Percentiles rank a stretch among this genome's conserved stretches.
These are phyloP conservation scores for Coprinopsis sp. DNA, from an alignment of 768 basidiomycete genomes.

Conservation along the genomic window DNA sequence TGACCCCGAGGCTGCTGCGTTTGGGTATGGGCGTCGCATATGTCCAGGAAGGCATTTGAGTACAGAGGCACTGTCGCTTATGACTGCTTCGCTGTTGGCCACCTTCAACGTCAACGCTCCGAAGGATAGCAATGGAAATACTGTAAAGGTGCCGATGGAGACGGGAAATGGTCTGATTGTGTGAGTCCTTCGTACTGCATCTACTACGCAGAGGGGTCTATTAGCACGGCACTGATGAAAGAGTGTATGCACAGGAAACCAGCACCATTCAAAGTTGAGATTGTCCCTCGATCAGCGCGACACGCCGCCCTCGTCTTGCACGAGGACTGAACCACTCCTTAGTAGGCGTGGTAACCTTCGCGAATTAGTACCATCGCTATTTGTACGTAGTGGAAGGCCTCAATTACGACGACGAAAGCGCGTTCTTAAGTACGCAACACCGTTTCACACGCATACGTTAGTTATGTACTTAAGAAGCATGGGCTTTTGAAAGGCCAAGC, in stretches of 20 bases:
- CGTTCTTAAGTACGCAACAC: too few relatives aligned
- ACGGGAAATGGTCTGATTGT: slow-evolving; percentile 2
- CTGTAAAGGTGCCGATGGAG: slow-evolving; percentile 3
- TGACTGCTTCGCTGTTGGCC: slow-evolving; percentile 17
- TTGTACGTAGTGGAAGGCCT: neutral
- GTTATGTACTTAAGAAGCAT: too few relatives aligned
- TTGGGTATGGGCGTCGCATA: slow-evolving; percentile 20
- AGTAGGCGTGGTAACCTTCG: too few relatives aligned
- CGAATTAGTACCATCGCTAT: too few relatives aligned
- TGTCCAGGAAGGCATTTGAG: slow-evolving; percentile 42
- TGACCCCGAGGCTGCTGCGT: slow-evolving; percentile 10
- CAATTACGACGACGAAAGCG: neutral
- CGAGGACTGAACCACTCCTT: neutral
- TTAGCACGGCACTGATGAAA: too few relatives aligned
- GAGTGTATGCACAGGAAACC: slow-evolving; percentile 5
- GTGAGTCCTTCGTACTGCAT: neutral
- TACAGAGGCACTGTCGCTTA: slow-evolving; percentile 33
- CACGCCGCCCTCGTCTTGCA: neutral
- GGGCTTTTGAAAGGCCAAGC: too few relatives aligned
- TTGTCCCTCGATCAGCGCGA: slow-evolving; percentile 1
- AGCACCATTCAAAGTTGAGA: slow-evolving; percentile 1
- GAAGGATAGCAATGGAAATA: slow-evolving; percentile 8
- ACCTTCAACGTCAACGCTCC: slow-evolving; percentile 7
- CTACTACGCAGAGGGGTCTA: neutral
- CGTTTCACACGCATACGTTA: too few relatives aligned